Evolutionary conservation across 208 protist species (phyloP).

Genomic region (Leishmania aethiopica): DNA sequence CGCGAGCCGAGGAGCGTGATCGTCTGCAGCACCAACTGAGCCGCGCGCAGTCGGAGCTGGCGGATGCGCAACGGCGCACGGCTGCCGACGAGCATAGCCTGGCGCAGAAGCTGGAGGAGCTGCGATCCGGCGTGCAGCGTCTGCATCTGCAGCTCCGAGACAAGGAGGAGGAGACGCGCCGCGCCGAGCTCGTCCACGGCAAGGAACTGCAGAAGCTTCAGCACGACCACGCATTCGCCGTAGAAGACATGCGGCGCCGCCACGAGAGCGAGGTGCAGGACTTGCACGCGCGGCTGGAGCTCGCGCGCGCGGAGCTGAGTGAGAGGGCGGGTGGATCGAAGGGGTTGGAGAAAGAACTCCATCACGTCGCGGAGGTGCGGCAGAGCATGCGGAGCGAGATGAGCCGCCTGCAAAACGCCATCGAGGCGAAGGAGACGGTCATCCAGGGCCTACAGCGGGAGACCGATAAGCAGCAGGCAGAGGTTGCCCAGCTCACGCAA

Average conservation of each 20-base stretch:
- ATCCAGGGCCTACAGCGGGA: constrained; percentile 23
- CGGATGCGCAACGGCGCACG: constrained; percentile 33
- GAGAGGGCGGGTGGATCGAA: constrained; percentile 53
- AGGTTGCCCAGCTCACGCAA: constrained; percentile 33
- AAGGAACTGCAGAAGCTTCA: constrained; percentile 49
- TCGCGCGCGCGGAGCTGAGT: constrained; percentile 41
- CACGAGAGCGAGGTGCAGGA: constrained; percentile 57
- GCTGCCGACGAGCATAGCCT: constrained; percentile 40
- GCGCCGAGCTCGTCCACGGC: constrained; percentile 36
- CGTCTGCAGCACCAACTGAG: constrained; percentile 51
- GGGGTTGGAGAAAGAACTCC: constrained; percentile 44
- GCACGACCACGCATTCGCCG: constrained; percentile 31
- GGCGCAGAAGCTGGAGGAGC: constrained; percentile 39
- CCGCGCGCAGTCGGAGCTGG: constrained; percentile 41
- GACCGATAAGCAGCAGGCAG: constrained; percentile 32
- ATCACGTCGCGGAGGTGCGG: constrained; percentile 35
- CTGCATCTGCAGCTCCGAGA: constrained; percentile 54
- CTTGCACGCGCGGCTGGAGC: constrained; percentile 47
- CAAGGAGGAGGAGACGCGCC: constrained; percentile 54
- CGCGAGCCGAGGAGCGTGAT: constrained; percentile 40
- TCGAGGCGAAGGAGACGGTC: constrained; percentile 20
- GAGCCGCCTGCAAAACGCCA: constrained; percentile 10
- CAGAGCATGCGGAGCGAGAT: constrained; percentile 39
- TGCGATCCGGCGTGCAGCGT: constrained; percentile 27
- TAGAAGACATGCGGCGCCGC: constrained; percentile 37